Conservation (phyloP, 1,139 yeast genomes). For the Zygosaccharomyces pseudobailii region DNA sequence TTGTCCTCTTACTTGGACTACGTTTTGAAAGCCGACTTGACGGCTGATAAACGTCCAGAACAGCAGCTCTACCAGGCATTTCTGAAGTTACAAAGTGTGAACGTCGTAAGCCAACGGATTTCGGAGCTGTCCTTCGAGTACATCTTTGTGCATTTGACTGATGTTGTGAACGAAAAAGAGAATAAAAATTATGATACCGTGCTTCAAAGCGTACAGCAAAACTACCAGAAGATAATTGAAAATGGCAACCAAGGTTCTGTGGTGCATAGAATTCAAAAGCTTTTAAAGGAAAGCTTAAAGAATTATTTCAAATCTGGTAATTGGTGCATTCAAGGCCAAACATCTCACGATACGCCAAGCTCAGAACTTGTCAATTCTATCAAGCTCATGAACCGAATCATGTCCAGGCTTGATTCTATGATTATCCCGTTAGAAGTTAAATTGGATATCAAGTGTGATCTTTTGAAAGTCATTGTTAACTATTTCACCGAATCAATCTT, state of each 20-base stretch:
- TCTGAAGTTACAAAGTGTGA: slow-evolving; percentile 36
- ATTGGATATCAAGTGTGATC: slow-evolving; percentile 35
- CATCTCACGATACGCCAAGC: slow-evolving; percentile 14
- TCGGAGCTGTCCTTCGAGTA: slow-evolving; percentile 56
- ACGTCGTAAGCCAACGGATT: slow-evolving; percentile 51
- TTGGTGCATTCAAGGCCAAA: slow-evolving; percentile 20
- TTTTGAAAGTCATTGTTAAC: slow-evolving; percentile 46
- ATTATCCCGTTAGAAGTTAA: slow-evolving; percentile 25
- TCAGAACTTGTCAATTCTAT: slow-evolving; percentile 28
- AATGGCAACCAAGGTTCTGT: slow-evolving; percentile 25
- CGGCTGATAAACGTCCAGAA: slow-evolving; percentile 38
- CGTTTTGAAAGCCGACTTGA: slow-evolving; percentile 43
- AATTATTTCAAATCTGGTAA: slow-evolving; percentile 29
- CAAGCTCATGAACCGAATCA: slow-evolving; percentile 20
- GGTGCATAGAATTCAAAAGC: slow-evolving; percentile 28
- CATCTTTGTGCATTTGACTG: slow-evolving; percentile 47
- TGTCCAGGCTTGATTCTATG: slow-evolving; percentile 34
- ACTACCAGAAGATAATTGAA: slow-evolving; percentile 22
- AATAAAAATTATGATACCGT: slow-evolving; percentile 26
- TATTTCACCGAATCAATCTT: slow-evolving; percentile 55
- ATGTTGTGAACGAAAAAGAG: slow-evolving; percentile 36
- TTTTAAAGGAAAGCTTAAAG: slow-evolving; percentile 27
- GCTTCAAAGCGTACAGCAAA: slow-evolving; percentile 24
- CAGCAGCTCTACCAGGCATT: slow-evolving; percentile 37
- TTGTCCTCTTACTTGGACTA: slow-evolving; percentile 56